Evolutionary conservation across 2,329 filamentous ascomycete genomes (phyloP).

Genomic region (Epichloe scottii): DNA sequence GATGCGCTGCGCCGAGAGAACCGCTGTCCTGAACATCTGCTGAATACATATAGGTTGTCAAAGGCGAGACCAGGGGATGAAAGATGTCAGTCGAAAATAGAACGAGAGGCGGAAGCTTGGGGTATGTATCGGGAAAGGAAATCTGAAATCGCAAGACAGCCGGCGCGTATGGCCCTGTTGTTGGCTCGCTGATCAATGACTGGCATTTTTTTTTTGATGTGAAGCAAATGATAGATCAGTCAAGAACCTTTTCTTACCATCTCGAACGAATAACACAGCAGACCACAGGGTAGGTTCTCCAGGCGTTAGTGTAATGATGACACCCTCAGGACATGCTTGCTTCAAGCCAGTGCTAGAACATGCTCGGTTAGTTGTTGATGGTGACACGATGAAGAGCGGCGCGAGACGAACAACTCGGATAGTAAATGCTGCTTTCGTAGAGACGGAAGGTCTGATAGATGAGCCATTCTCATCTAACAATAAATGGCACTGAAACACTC

Average conservation of each 20-base stretch:
- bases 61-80: conserved; percentile 80
- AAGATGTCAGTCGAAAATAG: conserved; percentile 90
- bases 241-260: conserved; percentile 41
- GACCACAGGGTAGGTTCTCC: conserved; percentile 75
- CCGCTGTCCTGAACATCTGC: conserved; percentile 63
- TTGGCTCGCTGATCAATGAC: neutral
- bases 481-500: neutral
- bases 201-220: neutral
- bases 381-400: neutral
- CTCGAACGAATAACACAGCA: conserved; percentile 81
- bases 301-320: conserved; percentile 76
- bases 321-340: conserved; percentile 69
- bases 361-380: neutral
- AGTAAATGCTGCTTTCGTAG: conserved; percentile 65
- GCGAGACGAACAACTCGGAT: conserved; percentile 60
- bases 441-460: conserved; percentile 36
- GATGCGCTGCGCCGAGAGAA: conserved; percentile 71
- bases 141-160: conserved; percentile 85
- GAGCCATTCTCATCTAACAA: neutral
- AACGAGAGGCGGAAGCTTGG: conserved; percentile 65
- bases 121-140: conserved; percentile 72
- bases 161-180: conserved; percentile 71
- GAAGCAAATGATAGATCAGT: neutral
- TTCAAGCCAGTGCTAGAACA: conserved; percentile 59
- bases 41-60: conserved; percentile 90